Base-by-base conservation (phyloP, 1,284 basidiomycete species). In the Stereum hirsutum region DNA sequence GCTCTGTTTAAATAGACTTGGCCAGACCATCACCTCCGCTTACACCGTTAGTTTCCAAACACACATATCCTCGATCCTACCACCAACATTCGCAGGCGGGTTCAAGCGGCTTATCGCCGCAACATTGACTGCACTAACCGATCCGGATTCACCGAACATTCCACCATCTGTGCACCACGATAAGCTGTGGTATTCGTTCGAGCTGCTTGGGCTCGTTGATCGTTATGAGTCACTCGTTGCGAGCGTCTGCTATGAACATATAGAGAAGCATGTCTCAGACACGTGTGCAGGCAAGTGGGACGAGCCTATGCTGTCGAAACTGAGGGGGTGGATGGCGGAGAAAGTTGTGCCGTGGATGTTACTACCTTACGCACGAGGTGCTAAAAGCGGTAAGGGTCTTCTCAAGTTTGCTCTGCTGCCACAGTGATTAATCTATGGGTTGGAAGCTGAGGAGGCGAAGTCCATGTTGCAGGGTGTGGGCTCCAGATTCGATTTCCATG, bases 401-500 rank as follows among this genome's bases (percentile, higher is more conserved):
- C 6, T 14, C 7, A 24, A n/a, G n/a, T 39, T 11, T 15, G 3
- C 8, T 46, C 35, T 55, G 44, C 44, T 55, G 12, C 8, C 2
- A 14, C 23, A 12, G 21, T 17, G 28, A n/a, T 56, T 35, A 19
- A 57, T 52, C 42, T 45, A 41, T 51, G 47, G 33, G 56, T 44
- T 32, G 46, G 38, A 49, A 86, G 82, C 74, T 31, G 78, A 84
- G 7, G 84, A 89, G 52, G 84, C 80, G 4, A 68, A 74, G 39
- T 64, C 67, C 5, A 79, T 89, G 68, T 66, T 93, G 39, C 75
- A 85, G 52, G 86, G 87, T 3, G 81, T 94, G 24, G 87, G 89
- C 31, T 82, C 85, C 1, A 68, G 92, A 43, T 91, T 95, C 55
- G 92, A 95, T 52, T 93, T 91, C 52, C 87, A 92, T 52, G 78